Base-by-base conservation (phyloP, 768 basidiomycete species). In the Pleurotus giganteus region DNA sequence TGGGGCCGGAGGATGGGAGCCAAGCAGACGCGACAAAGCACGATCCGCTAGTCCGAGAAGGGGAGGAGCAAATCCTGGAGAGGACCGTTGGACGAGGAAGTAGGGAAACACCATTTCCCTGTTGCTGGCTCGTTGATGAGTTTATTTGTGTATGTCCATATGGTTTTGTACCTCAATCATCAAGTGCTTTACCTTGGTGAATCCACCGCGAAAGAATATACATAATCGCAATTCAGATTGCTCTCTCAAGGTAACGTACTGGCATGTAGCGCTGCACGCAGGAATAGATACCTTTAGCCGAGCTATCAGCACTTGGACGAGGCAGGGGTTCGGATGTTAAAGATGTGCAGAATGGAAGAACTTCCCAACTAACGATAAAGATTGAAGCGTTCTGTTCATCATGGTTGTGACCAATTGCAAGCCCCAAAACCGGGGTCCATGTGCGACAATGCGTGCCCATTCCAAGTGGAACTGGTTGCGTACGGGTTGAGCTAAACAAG, bases 1-100 rank as follows among this genome's bases (percentile, higher is more conserved):
- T 2, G 88, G 87, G 7, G 88, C 82, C 11, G 91, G 86, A 13
- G 89, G 91, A 24, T 94, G 92, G 92, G 90, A 92, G 62, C 92
- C 92, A 9, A 71, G 71, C 47, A 90, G 81, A 65, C 77, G 86
- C 53, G 86, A 85, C 2, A 80, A 75, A 53, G 86, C 78, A 6
- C 80, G 89, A 47, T 91, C 90, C 64, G 89, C 88, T 2, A 91
- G 90, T 61, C 90, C 88, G 8, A 60, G 72, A 26, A 78, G 78
- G 63, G 75, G 82, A 60, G 84, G 84, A 6, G 84, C 82, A 7
- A 75, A 79, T 58, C 75, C 73, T 42, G 89, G 89, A 21, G 89
- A 90, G 67, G 90, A 91, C 62, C 80, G 89, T 55, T 88, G 85
- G 86, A 86, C 85, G 21, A 78, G 86, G 62, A 88, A 82, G 66